Percentiles rank a stretch among this genome's conserved stretches.
phyloP scores from a whole-genome alignment of 495 filamentous ascomycete genomes.

The Aspergillus sclerotiicarbonarius region DNA sequence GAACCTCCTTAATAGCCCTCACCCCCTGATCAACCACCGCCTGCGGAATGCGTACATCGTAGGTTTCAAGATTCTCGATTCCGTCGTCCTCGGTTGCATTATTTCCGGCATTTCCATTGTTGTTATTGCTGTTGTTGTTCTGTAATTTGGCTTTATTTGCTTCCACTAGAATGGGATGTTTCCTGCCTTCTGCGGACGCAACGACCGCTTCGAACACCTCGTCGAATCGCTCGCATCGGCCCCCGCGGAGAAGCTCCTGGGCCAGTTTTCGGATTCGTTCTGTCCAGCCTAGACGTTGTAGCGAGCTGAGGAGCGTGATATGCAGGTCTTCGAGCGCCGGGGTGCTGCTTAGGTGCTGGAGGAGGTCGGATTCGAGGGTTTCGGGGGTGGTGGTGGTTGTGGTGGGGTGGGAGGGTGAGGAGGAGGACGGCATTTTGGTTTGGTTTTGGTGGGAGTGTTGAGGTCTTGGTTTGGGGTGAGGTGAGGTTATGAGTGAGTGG shows the following conservation, averaged over 20 bases:
- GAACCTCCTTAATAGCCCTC: slow-evolving; percentile 44
- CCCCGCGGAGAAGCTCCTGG: slow-evolving; percentile 45
- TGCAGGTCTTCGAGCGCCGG: slow-evolving; percentile 46
- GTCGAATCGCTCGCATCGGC: slow-evolving; percentile 48
- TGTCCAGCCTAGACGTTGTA: slow-evolving; percentile 45
- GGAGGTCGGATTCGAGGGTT: slow-evolving; percentile 47
- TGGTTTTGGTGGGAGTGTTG: slow-evolving; percentile 10
- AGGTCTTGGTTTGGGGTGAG: slow-evolving; percentile 9
- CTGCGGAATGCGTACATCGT: slow-evolving; percentile 43
- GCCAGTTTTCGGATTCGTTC: slow-evolving; percentile 40
- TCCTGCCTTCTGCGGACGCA: slow-evolving; percentile 40
- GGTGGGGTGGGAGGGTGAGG: slow-evolving; percentile 5
- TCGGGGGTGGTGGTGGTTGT: slow-evolving; percentile 26
- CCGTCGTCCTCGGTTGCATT: slow-evolving; percentile 23
- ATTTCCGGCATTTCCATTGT: slow-evolving; percentile 9
- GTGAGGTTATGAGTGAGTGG: not conserved
- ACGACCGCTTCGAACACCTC: slow-evolving; percentile 46
- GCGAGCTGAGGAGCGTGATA: slow-evolving; percentile 38
- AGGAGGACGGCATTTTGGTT: not conserved
- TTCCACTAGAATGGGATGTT: slow-evolving; percentile 27
- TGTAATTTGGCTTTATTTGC: not conserved
- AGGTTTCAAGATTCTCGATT: slow-evolving; percentile 34
- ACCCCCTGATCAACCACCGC: slow-evolving; percentile 46
- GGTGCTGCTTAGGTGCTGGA: slow-evolving; percentile 40
- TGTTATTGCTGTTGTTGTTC: slow-evolving; percentile 15